Conservation (phyloP, 2,329 filamentous ascomycete species). For the Atkinsonella hypoxylon region DNA sequence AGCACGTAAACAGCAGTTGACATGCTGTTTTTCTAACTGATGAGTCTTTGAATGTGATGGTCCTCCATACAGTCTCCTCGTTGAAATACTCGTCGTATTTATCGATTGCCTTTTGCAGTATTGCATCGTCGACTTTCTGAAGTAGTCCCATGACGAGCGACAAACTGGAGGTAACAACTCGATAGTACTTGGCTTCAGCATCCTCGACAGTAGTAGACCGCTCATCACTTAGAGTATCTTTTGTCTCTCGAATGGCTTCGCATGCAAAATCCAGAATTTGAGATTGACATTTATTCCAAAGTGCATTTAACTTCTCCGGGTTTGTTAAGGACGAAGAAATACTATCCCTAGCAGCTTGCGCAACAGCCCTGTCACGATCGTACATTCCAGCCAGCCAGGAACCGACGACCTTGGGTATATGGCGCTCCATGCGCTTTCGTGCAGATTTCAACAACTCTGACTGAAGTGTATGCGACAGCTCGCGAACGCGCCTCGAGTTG, state of each 20-base stretch:
- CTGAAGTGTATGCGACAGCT: slow-evolving; percentile 70
- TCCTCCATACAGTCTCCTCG: slow-evolving; percentile 54
- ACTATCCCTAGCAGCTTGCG: slow-evolving; percentile 66
- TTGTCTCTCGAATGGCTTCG: slow-evolving; percentile 68
- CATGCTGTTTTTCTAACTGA: slow-evolving; percentile 38
- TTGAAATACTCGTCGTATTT: slow-evolving; percentile 56
- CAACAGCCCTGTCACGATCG: slow-evolving; percentile 69
- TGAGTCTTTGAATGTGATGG: slow-evolving; percentile 50
- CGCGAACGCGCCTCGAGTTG: slow-evolving; percentile 74
- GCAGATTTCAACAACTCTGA: slow-evolving; percentile 46
- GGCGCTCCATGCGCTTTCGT: slow-evolving; percentile 73
- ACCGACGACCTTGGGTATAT: slow-evolving; percentile 65
- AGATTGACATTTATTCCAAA: slow-evolving; percentile 72
- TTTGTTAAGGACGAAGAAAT: slow-evolving; percentile 65
- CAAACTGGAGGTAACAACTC: slow-evolving; percentile 51
- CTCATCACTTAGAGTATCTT: slow-evolving; percentile 78
- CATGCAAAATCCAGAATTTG: slow-evolving; percentile 74
- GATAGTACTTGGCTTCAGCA: slow-evolving; percentile 70
- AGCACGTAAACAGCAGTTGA: slow-evolving; percentile 36
- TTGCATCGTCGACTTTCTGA: slow-evolving; percentile 29
- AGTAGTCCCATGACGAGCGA: slow-evolving; percentile 43
- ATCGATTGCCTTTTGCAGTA: slow-evolving; percentile 46
- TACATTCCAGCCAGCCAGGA: slow-evolving; percentile 87
- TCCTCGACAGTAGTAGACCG: slow-evolving; percentile 76
- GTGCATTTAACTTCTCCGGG: slow-evolving; percentile 62